Evolutionary conservation across 2,329 filamentous ascomycete genomes (phyloP).

Genomic region (Penicillium italicum): DNA sequence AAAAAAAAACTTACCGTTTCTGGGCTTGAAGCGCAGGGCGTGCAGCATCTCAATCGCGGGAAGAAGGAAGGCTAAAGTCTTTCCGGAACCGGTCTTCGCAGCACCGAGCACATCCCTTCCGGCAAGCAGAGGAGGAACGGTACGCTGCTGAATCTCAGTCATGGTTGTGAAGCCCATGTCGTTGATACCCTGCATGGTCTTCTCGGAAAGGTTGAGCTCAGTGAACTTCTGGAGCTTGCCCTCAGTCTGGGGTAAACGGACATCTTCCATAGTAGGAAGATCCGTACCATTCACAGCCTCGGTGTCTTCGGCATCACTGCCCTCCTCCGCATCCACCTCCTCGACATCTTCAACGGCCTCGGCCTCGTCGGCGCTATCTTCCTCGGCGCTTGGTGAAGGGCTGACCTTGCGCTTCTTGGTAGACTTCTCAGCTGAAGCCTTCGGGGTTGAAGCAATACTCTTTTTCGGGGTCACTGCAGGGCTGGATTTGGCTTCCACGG

Average conservation of each 20-base stretch:
- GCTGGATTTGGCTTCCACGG: conserved; percentile 24
- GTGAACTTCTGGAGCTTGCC: conserved; percentile 67
- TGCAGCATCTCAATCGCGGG: conserved; percentile 91
- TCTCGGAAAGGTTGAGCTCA: conserved; percentile 80
- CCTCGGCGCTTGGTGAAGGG: conserved; percentile 36
- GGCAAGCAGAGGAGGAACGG: conserved; percentile 82
- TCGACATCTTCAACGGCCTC: conserved; percentile 19
- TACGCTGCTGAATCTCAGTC: conserved; percentile 88
- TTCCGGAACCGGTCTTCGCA: conserved; percentile 93
- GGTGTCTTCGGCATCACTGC: conserved; percentile 26
- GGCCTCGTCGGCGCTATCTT: conserved; percentile 28
- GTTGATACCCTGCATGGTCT: conserved; percentile 80
- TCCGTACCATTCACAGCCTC: conserved; percentile 37
- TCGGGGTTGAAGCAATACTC: conserved; percentile 18
- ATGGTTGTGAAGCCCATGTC: conserved; percentile 94
- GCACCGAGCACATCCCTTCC: conserved; percentile 91
- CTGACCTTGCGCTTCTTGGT: conserved; percentile 41
- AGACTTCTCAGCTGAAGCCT: conserved; percentile 25
- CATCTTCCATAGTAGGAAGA: conserved; percentile 50
- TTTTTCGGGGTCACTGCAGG: conserved; percentile 20
- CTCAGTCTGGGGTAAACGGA: conserved; percentile 58
- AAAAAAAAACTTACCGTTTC: conserved; percentile 60
- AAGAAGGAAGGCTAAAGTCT: conserved; percentile 91
- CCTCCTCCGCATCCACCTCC: conserved; percentile 33
- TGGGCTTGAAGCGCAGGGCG: conserved; percentile 86